Percentiles rank a stretch among this genome's conserved stretches.
Conservation (phyloP, 257 asterid species). For the Ligustrum vulgare region DNA sequence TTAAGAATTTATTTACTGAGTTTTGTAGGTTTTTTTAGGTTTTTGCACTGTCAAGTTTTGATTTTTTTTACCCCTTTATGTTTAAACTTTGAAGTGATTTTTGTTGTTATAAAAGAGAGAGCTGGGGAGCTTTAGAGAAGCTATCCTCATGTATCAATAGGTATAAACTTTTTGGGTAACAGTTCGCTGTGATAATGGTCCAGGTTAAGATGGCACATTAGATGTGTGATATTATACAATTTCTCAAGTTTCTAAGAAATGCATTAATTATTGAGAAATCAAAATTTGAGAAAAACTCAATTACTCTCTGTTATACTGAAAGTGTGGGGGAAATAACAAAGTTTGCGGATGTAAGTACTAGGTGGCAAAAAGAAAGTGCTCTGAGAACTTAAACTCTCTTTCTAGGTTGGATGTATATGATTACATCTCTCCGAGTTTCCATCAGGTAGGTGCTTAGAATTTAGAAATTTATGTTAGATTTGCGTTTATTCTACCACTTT, state of each 20-base stretch:
- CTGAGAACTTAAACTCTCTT: not conserved
- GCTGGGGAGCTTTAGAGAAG: not conserved
- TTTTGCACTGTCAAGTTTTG: not conserved
- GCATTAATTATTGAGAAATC: not conserved
- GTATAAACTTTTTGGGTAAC: not conserved
- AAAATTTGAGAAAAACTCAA: not conserved
- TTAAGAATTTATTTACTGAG: not conserved
- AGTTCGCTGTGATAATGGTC: slow-evolving; percentile 10
- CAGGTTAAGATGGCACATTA: not conserved
- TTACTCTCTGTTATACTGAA: not conserved
- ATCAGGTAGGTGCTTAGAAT: not conserved
- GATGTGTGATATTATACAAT: not conserved
- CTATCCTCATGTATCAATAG: not conserved
- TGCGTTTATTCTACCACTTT: not conserved
- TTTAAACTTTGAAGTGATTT: not conserved
- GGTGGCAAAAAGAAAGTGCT: not conserved
- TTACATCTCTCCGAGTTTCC: not conserved
- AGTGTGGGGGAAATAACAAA: not conserved
- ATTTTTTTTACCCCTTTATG: not conserved
- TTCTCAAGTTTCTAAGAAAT: slow-evolving; percentile 19
- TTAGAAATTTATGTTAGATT: not conserved
- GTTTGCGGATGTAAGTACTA: not conserved
- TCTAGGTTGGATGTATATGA: not conserved
- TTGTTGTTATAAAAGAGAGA: not conserved
- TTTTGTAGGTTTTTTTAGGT: not conserved